These are phyloP conservation scores for Aspergillus costaricaensis DNA, from an alignment of 2,329 filamentous ascomycete species.

Conservation along the genomic window DNA sequence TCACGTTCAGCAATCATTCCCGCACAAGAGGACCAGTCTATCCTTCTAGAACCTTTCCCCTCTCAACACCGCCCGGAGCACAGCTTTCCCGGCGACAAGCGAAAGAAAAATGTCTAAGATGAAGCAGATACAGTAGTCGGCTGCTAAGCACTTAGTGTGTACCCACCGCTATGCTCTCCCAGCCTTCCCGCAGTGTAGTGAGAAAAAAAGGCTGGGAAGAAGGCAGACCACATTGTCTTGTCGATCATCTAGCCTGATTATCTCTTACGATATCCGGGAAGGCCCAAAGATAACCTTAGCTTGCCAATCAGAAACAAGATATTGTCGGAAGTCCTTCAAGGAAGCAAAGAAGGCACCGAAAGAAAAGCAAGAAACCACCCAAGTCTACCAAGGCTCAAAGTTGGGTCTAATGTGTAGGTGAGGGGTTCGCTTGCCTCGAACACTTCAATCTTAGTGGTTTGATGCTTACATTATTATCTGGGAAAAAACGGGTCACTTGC, in stretches of 20 bases:
- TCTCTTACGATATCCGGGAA: not conserved
- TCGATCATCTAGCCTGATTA: slow-evolving; percentile 5
- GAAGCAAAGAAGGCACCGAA: slow-evolving; percentile 2
- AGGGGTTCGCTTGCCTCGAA: slow-evolving; percentile 3
- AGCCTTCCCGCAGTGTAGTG: not conserved
- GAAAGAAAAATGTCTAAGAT: not conserved
- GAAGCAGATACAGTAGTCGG: not conserved
- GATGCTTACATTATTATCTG: not conserved
- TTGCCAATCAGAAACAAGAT: slow-evolving; percentile 1
- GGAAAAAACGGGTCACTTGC: not conserved
- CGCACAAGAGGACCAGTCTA: not conserved
- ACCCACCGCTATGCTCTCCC: not conserved
- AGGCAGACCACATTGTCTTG: slow-evolving; percentile 3
- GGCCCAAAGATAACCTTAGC: not conserved
- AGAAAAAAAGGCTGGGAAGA: not conserved
- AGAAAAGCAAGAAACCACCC: slow-evolving; percentile 6
- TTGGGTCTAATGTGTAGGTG: slow-evolving; percentile 7
- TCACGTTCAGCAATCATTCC: not conserved
- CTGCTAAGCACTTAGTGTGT: not conserved
- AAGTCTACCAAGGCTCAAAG: slow-evolving; percentile 8
- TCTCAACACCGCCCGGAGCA: not conserved
- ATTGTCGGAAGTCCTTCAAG: not conserved
- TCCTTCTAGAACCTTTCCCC: not conserved
- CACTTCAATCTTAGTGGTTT: slow-evolving; percentile 1
- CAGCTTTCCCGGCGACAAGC: not conserved